Percentiles rank a stretch among this genome's conserved stretches.
Evolutionary conservation across 192 early-diverging fungal species (phyloP).

Genomic region (Endogone sp.): DNA sequence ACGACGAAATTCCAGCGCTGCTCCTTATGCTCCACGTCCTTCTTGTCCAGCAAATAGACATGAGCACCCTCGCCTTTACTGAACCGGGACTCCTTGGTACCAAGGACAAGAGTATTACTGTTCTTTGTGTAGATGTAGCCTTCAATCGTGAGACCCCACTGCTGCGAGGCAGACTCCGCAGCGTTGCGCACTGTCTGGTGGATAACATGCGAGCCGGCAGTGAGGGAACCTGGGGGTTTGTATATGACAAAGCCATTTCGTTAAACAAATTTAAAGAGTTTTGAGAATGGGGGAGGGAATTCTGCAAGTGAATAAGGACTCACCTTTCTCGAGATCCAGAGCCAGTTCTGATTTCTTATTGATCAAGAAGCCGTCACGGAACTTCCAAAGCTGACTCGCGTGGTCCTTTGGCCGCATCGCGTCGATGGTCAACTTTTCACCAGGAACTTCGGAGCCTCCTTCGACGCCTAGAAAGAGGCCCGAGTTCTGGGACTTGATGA

Average conservation of each 20-base stretch:
- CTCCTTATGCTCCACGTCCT: background rate
- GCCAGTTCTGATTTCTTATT: conserved; percentile 12
- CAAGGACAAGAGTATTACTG: conserved; percentile 25
- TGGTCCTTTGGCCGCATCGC: background rate
- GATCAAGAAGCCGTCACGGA: conserved; percentile 10
- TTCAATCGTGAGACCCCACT: conserved; percentile 28
- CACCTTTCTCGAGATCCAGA: conserved; percentile 19
- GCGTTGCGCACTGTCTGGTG: conserved; percentile 27
- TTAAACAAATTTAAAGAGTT: too few relatives aligned
- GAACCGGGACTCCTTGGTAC: conserved; percentile 13
- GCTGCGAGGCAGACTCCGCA: conserved; percentile 21
- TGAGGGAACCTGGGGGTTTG: background rate
- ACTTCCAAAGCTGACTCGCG: background rate
- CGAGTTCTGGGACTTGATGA: conserved; percentile 10
- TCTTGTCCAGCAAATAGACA: background rate
- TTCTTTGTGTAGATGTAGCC: conserved; percentile 28
- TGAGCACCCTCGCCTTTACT: background rate
- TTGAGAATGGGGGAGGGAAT: too few relatives aligned
- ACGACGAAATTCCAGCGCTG: background rate
- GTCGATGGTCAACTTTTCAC: background rate
- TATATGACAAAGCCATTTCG: too few relatives aligned
- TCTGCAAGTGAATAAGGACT: conserved; percentile 18
- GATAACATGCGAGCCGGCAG: conserved; percentile 16
- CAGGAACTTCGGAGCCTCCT: too few relatives aligned
- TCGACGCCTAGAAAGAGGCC: conserved; percentile 21